A percentile compares a stretch with the other conserved stretches of the same genome.
phyloP scores from a whole-genome alignment of 257 asterid genomes.

The Nyctanthes arbortristis region DNA sequence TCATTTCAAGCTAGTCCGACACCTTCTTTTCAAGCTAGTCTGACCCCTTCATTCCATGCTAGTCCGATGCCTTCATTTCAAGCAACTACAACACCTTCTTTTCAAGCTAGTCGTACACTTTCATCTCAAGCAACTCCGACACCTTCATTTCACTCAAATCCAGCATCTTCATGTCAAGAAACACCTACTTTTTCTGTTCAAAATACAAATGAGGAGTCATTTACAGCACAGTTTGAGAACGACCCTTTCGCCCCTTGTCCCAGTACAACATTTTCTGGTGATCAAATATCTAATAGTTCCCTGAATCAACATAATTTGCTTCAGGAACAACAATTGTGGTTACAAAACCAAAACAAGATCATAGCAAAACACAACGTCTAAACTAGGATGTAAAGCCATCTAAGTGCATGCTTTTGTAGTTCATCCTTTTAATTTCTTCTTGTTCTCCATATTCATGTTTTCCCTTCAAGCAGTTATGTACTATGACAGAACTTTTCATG shows the following conservation, averaged over 20 bases:
- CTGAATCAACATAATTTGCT: conserved; percentile 41
- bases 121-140: conserved; percentile 10
- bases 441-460: too few relatives aligned
- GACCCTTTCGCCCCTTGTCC: conserved; percentile 51
- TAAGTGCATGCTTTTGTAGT: too few relatives aligned
- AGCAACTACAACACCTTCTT: too few relatives aligned
- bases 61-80: too few relatives aligned
- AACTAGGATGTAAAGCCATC: too few relatives aligned
- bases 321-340: conserved; percentile 64
- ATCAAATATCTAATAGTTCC: conserved; percentile 25
- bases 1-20: too few relatives aligned
- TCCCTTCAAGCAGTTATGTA: too few relatives aligned
- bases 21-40: background rate
- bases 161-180: conserved; percentile 27
- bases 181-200: conserved; percentile 55
- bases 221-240: conserved; percentile 27
- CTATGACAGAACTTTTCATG: too few relatives aligned
- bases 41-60: background rate
- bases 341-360: conserved; percentile 76
- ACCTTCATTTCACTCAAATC: conserved; percentile 23
- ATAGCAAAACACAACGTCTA: conserved; percentile 52
- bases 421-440: too few relatives aligned
- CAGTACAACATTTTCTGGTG: conserved; percentile 28
- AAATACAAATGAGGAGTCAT: conserved; percentile 15
- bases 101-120: background rate